A percentile compares a stretch with the other conserved stretches of the same genome.
These are phyloP conservation scores for Diaporthe longicolla DNA, from an alignment of 2,329 filamentous ascomycete species.

Conservation along the genomic window DNA sequence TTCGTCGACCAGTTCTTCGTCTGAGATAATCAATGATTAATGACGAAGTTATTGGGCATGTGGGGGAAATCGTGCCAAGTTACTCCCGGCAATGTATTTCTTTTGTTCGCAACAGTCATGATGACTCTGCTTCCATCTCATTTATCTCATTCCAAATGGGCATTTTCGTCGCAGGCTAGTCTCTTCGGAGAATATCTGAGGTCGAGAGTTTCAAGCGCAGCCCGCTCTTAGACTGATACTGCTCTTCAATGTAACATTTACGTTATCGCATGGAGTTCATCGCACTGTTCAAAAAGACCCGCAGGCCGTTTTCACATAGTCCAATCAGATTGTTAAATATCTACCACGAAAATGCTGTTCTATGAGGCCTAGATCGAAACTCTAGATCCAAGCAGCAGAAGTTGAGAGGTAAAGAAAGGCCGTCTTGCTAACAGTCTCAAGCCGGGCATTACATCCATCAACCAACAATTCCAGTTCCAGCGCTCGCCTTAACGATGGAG, in stretches of 20 bases:
- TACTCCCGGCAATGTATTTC: background rate
- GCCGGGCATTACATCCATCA: background rate
- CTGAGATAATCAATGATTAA: background rate
- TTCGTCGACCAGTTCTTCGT: background rate
- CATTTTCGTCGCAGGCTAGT: background rate
- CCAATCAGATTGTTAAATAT: background rate
- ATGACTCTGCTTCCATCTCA: background rate
- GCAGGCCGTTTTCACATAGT: background rate
- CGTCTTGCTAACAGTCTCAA: background rate
- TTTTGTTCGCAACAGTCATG: background rate
- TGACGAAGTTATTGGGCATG: background rate
- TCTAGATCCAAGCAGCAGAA: background rate
- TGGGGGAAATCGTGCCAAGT: background rate
- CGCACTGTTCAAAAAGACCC: background rate
- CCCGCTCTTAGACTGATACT: too few relatives aligned
- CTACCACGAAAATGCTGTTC: background rate
- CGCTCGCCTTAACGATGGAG: slow-evolving; percentile 23
- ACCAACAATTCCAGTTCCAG: slow-evolving; percentile 37
- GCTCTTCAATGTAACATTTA: slow-evolving; percentile 3
- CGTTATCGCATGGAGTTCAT: background rate
- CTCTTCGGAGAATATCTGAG: background rate
- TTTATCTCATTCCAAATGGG: background rate
- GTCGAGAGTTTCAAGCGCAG: too few relatives aligned
- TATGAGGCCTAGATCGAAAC: background rate
- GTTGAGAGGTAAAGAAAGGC: background rate